Percentiles rank a stretch among this genome's conserved stretches.
Evolutionary conservation across 352 stramenopile genomes (phyloP).

Genomic region (Phytopythium cucurbitacearum): DNA sequence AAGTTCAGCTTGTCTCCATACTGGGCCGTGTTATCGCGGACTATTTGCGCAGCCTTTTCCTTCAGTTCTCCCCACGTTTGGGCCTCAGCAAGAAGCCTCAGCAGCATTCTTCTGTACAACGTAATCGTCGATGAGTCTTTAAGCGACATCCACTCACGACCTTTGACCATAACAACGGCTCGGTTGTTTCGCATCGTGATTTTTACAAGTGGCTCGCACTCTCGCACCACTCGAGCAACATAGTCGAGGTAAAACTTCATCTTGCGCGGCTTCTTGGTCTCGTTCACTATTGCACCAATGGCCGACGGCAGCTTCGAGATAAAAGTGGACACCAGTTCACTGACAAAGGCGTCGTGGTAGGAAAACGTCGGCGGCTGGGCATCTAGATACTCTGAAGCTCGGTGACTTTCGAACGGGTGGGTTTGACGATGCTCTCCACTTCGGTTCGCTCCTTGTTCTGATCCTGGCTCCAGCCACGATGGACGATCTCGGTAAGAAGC

Average conservation of each 20-base stretch:
- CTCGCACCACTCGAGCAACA: slow-evolving; percentile 36
- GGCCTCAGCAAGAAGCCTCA: slow-evolving; percentile 33
- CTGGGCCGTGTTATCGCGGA: slow-evolving; percentile 12
- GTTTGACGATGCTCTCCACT: neutral
- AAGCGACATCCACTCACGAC: slow-evolving; percentile 46
- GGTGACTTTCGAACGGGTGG: neutral
- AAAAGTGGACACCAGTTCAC: slow-evolving; percentile 45
- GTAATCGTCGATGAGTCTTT: slow-evolving; percentile 31
- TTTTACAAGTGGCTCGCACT: slow-evolving; percentile 32
- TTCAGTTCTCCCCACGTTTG: slow-evolving; percentile 45
- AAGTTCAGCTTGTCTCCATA: slow-evolving; percentile 14
- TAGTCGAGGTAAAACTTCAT: slow-evolving; percentile 73
- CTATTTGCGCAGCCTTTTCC: slow-evolving; percentile 26
- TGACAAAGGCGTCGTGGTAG: slow-evolving; percentile 40
- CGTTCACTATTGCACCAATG: slow-evolving; percentile 49
- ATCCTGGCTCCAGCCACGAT: neutral
- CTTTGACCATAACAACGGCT: slow-evolving; percentile 34
- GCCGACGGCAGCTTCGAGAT: slow-evolving; percentile 45
- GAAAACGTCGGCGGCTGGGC: slow-evolving; percentile 35
- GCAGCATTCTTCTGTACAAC: slow-evolving; percentile 46
- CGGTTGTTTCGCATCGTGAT: slow-evolving; percentile 35
- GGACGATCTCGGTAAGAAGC: neutral
- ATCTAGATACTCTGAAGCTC: slow-evolving; percentile 2
- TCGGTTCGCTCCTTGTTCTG: neutral
- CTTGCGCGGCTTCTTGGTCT: slow-evolving; percentile 67